These are phyloP conservation scores for Proliferodiscus dingleyae DNA, from an alignment of 2,329 filamentous ascomycete genomes.

Conservation along the genomic window DNA sequence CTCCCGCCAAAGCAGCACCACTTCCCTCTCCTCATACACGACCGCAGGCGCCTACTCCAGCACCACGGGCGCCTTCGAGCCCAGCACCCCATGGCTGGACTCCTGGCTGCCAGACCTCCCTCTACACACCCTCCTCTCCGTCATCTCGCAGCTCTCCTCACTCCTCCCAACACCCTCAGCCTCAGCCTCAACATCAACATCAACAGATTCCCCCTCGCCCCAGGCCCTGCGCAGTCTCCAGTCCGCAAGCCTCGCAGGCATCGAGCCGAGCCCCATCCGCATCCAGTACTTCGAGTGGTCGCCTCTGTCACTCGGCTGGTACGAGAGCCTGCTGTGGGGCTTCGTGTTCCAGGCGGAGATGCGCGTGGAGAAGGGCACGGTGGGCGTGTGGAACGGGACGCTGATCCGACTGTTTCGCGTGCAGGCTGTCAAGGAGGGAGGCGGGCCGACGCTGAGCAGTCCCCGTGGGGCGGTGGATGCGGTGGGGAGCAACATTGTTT, in stretches of 20 bases:
- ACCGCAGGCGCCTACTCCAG: slow-evolving; percentile 45
- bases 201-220: slow-evolving; percentile 39
- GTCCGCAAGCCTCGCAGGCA: slow-evolving; percentile 59
- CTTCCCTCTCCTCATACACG: slow-evolving; percentile 67
- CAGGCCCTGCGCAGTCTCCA: slow-evolving; percentile 52
- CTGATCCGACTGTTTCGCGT: slow-evolving; percentile 83
- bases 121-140: slow-evolving; percentile 75
- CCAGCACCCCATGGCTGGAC: slow-evolving; percentile 82
- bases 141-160: slow-evolving; percentile 63
- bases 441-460: slow-evolving; percentile 75
- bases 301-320: slow-evolving; percentile 85
- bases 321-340: slow-evolving; percentile 89
- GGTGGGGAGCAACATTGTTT: slow-evolving; percentile 84
- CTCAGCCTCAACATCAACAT: slow-evolving; percentile 38
- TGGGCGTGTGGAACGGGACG: slow-evolving; percentile 93
- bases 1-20: slow-evolving; percentile 84
- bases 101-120: slow-evolving; percentile 90
- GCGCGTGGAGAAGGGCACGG: slow-evolving; percentile 78
- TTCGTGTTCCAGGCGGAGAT: slow-evolving; percentile 90
- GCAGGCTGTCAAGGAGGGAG: slow-evolving; percentile 74
- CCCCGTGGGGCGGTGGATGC: slow-evolving; percentile 90
- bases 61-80: slow-evolving; percentile 62
- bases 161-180: slow-evolving; percentile 48
- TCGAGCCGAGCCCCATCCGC: slow-evolving; percentile 69
- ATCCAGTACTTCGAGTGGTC: slow-evolving; percentile 96